Conservation (phyloP, 257 asterid species). For the Capsicum baccatum region DNA sequence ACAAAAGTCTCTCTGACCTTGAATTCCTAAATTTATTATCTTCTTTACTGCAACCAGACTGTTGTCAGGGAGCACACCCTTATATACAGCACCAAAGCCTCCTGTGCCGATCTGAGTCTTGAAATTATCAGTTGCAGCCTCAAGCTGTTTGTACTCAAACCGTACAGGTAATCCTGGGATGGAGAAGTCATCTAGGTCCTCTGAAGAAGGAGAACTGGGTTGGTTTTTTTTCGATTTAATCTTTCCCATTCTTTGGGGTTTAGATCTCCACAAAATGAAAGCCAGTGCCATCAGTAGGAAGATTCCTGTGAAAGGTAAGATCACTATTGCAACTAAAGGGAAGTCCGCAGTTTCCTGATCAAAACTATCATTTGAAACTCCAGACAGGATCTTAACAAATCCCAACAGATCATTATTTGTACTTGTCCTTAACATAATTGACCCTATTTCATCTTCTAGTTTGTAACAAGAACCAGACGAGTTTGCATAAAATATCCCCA, state of each 20-base stretch:
- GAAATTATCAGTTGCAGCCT: slow-evolving; percentile 63
- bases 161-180: slow-evolving; percentile 71
- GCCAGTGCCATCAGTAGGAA: slow-evolving; percentile 41
- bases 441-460: slow-evolving; percentile 57
- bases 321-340: slow-evolving; percentile 54
- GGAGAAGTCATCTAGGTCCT: slow-evolving; percentile 45
- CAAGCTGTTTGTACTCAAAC: slow-evolving; percentile 59
- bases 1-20: slow-evolving; percentile 71
- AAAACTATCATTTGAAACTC: slow-evolving; percentile 31
- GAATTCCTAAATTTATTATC: slow-evolving; percentile 52
- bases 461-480: slow-evolving; percentile 66
- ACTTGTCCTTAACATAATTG: slow-evolving; percentile 46
- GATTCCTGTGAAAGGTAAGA: slow-evolving; percentile 58
- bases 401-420: slow-evolving; percentile 46
- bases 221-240: slow-evolving; percentile 14
- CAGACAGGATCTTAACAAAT: slow-evolving; percentile 46
- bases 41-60: slow-evolving; percentile 72
- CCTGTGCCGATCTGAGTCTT: slow-evolving; percentile 70
- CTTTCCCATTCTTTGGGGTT: slow-evolving; percentile 34
- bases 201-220: slow-evolving; percentile 39
- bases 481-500: slow-evolving; percentile 61
- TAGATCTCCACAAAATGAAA: slow-evolving; percentile 41
- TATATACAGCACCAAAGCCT: slow-evolving; percentile 74
- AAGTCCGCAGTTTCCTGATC: slow-evolving; percentile 34
- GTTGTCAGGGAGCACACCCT: slow-evolving; percentile 64